phyloP scores from a whole-genome alignment of 805 yeast genomes.

The Crinitomyces ghanaensis region DNA sequence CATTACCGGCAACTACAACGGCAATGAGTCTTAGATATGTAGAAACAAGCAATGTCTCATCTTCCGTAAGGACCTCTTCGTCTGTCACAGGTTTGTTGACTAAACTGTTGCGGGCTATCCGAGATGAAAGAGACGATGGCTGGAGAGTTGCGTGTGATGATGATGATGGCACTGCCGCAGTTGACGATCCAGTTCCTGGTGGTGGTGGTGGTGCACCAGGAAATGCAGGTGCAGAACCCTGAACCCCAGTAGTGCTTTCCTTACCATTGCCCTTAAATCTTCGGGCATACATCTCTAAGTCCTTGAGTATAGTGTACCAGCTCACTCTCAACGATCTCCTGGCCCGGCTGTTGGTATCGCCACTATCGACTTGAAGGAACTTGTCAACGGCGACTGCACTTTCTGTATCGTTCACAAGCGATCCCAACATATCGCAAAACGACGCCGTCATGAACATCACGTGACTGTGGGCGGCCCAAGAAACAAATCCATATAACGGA shows the following conservation, averaged over 20 bases:
- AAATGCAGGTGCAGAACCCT: too few relatives aligned
- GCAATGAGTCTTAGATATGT: constrained; percentile 61
- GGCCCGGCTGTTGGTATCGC: not conserved
- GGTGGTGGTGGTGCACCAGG: too few relatives aligned
- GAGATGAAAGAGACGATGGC: too few relatives aligned
- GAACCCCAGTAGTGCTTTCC: too few relatives aligned
- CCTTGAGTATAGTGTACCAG: too few relatives aligned
- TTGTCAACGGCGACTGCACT: constrained; percentile 32
- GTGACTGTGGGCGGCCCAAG: constrained; percentile 79
- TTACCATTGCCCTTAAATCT: not conserved
- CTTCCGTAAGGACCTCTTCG: constrained; percentile 51
- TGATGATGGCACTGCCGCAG: constrained; percentile 3
- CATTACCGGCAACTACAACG: constrained; percentile 37
- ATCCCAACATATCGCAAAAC: constrained; percentile 66
- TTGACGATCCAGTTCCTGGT: not conserved
- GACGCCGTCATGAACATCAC: constrained; percentile 68
- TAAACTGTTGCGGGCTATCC: too few relatives aligned
- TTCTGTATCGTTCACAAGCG: constrained; percentile 51
- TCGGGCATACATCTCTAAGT: too few relatives aligned
- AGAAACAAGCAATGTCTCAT: constrained; percentile 60
- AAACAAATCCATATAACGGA: constrained; percentile 65
- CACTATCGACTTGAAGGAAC: constrained; percentile 12
- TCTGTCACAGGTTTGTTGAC: too few relatives aligned
- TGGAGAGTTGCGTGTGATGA: too few relatives aligned
- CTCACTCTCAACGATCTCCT: too few relatives aligned